phyloP scores from a whole-genome alignment of 257 asterid genomes.

The Jasminum sambac region DNA sequence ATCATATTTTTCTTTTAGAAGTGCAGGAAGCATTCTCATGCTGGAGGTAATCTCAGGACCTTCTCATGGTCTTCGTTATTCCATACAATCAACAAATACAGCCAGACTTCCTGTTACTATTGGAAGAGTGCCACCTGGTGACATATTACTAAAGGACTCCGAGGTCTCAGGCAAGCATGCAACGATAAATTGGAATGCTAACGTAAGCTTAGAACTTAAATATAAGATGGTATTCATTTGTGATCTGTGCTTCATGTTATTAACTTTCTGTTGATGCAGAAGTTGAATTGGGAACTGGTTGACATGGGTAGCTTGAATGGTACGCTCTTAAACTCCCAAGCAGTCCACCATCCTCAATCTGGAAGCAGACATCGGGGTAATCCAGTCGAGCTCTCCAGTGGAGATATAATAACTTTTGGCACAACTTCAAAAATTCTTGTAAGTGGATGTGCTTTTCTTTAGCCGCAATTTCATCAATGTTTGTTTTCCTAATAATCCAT shows the following conservation, averaged over 20 bases:
- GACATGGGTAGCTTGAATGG: constrained; percentile 99
- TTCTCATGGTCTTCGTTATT: constrained; percentile 65
- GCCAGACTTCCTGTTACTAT: constrained; percentile 78
- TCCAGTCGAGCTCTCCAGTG: constrained; percentile 69
- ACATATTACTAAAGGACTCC: constrained; percentile 69
- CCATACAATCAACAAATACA: constrained; percentile 59
- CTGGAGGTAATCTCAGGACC: constrained; percentile 95
- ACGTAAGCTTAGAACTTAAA: constrained; percentile 48
- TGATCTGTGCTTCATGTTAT: constrained; percentile 29
- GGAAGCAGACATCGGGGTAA: constrained; percentile 79
- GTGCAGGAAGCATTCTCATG: constrained; percentile 89
- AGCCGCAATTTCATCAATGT: not conserved
- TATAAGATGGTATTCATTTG: constrained; percentile 22
- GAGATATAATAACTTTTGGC: constrained; percentile 81
- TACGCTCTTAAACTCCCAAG: constrained; percentile 64
- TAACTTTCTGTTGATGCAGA: constrained; percentile 47
- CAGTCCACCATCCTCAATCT: constrained; percentile 54
- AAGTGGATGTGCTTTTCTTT: constrained; percentile 25
- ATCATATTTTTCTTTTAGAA: constrained; percentile 79
- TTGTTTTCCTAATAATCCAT: not conserved
- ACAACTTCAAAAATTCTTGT: constrained; percentile 72
- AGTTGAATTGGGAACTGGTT: constrained; percentile 88
- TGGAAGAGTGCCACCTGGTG: constrained; percentile 91
- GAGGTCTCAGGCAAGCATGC: constrained; percentile 99
- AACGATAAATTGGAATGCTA: constrained; percentile 76